Base-by-base conservation (phyloP, 345 rosid genomes). In the Stellera chamaejasme region DNA sequence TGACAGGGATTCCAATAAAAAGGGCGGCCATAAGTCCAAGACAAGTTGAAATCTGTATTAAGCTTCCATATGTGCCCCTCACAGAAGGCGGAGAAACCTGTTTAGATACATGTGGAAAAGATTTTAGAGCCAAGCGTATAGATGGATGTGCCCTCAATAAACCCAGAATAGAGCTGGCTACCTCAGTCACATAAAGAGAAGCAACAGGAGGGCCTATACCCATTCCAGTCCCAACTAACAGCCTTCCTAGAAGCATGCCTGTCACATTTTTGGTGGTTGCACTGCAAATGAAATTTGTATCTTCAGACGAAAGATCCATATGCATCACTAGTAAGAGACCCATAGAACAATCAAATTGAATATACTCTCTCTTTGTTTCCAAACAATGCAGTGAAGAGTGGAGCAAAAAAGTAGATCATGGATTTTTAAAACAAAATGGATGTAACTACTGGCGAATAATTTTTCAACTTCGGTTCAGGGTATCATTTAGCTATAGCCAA, bases 41-140 rank as follows among this genome's bases (percentile, higher is more conserved):
- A 73, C 99, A 86, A 10, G 97, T 87, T 16, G 98, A 93, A 69
- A 88, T 92, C 75, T 92, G 98, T 62, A 92, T 74, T 63, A 86
- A 86, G 80, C 90, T 76, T 74, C 98, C 98, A 72, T 82, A 88
- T 27, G 98, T 92, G 47, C 99, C 99, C 82, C 99, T 82, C 65
- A 93, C 87, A 75, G 69, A 81, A 64, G 99, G 66, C 62, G 99
- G 99, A 66, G 97, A 93, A 56, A 93, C 76, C 99, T 93, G 77
- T 45, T 64, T 62, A 50, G 9, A 41, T 19, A 42, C 58, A 52
- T 13, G n/a, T 6, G 13, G 42, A 59, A 50, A 57, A 44, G 57
- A 56, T 45, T 43, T 5, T 39, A 48, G 32, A 52, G 60, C 26
- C 47, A 47, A 48, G 41, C 50, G 59, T 39, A 63, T 36, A 43